Evolutionary conservation across 805 yeast genomes (phyloP).

Genomic region (Schwanniomyces vanrijiae): DNA sequence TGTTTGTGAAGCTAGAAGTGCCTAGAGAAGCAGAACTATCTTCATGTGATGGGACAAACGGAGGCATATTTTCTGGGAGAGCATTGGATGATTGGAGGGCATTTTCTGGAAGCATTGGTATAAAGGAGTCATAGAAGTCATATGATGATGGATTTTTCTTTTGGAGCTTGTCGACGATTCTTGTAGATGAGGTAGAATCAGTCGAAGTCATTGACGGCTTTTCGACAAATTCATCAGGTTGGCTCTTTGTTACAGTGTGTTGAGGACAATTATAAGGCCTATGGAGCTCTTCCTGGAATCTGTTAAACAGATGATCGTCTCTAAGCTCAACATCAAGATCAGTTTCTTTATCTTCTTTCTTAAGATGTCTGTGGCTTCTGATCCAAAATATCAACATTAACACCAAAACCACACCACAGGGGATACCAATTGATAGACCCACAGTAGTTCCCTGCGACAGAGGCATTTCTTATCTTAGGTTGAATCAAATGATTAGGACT

Average conservation of each 20-base stretch:
- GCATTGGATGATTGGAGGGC: slow-evolving; percentile 5
- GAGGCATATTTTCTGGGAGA: slow-evolving; percentile 5
- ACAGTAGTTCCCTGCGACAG: slow-evolving; percentile 29
- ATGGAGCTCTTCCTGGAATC: slow-evolving; percentile 39
- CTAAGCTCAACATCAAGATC: slow-evolving; percentile 35
- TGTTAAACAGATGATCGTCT: slow-evolving; percentile 35
- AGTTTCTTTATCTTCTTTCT: slow-evolving; percentile 29
- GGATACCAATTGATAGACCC: slow-evolving; percentile 43
- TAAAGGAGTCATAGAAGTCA: slow-evolving; percentile 43
- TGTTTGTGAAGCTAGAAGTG: neutral
- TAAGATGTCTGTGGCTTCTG: slow-evolving; percentile 30
- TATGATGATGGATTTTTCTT: slow-evolving; percentile 26
- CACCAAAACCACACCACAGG: slow-evolving; percentile 29
- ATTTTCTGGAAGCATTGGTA: slow-evolving; percentile 33
- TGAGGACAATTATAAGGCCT: slow-evolving; percentile 16
- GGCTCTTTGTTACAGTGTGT: slow-evolving; percentile 9
- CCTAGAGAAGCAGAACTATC: neutral
- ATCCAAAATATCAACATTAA: slow-evolving; percentile 24
- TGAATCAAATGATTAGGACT: neutral
- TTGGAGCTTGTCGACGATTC: neutral
- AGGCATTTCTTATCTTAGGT: neutral
- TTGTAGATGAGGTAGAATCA: slow-evolving; percentile 9
- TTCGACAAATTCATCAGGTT: slow-evolving; percentile 8
- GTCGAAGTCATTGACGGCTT: slow-evolving; percentile 8
- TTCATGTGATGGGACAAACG: slow-evolving; percentile 2